Conservation (phyloP, 2,329 filamentous ascomycete genomes). For the Talaromyces sp. region DNA sequence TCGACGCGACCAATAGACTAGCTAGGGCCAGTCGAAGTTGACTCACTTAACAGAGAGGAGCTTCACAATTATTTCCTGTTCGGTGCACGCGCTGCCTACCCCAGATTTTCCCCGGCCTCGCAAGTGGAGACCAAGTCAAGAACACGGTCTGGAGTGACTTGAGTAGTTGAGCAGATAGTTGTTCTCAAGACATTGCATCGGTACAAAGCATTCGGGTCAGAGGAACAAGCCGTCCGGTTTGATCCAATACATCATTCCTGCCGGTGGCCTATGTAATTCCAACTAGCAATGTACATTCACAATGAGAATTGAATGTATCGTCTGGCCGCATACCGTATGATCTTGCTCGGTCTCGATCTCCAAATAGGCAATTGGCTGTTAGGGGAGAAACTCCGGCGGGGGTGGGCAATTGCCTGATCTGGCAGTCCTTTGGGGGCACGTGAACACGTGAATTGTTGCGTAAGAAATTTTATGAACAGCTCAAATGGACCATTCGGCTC, state of each 20-base stretch:
- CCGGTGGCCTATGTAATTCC: not conserved
- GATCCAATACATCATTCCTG: not conserved
- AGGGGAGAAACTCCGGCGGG: constrained; percentile 6
- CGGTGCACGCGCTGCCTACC: not conserved
- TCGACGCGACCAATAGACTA: not conserved
- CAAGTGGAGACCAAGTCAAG: not conserved
- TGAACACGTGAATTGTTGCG: not conserved
- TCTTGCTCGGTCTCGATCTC: not conserved
- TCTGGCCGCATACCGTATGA: not conserved
- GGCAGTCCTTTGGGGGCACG: not conserved
- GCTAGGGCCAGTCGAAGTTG: not conserved
- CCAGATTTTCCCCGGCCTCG: not conserved
- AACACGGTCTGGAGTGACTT: not conserved
- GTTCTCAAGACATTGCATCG: not conserved
- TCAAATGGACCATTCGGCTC: not conserved
- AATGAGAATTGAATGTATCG: not conserved
- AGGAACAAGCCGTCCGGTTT: not conserved
- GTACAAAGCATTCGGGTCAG: not conserved
- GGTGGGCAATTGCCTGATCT: not conserved
- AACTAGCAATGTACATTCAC: not conserved
- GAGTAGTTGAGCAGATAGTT: not conserved
- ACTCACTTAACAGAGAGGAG: not conserved
- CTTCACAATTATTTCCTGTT: constrained; percentile 1
- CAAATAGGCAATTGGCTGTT: not conserved
- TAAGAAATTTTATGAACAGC: not conserved